Evolutionary conservation across 2,329 filamentous ascomycete genomes (phyloP), one percentile per base, ranked within the genome.

Genomic region (Malbranchea zuffiana): DNA sequence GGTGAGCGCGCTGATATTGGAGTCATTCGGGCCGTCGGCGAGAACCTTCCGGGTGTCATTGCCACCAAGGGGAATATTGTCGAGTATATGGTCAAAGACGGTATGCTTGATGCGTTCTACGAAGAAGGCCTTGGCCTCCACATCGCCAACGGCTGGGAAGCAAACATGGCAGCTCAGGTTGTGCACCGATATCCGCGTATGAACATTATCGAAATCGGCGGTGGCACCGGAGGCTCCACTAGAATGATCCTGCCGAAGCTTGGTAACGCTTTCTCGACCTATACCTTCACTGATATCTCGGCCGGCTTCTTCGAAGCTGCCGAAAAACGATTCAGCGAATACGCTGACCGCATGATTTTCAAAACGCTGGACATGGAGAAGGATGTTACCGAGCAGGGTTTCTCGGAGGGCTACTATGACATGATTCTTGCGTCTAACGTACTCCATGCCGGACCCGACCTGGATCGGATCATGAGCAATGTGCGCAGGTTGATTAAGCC

Each of bases 201-300:
- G 34, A 59, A 60, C 2, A 55, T 69, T 19, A 41, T 70, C 3
- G 65, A 68, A 32, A 56, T 56, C 11, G 55, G 49, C 11, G 65
- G 60, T 6, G 67, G 67, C 1, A 66, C 62, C 3, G 66, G 64
- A 3, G 57, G 55, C 7, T 53, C 63, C 0, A 69, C 66, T 0
- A 46, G 52, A 2, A 38, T 35, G 1, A 47, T 68, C 4, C 46
- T 69, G 3, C 35, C 46, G 2, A 32, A 35, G 3, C 42, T 67
- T 8, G 54, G 49, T 1, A 8, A 44, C 1, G 44, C 42, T 6
- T 63, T 61, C 30, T 44, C 51, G 2, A 55, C 52, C 1, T 71
- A 69, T 45, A 65, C 60, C 0, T 71, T 54, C 47, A 69, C 68
- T 0, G 66, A 69, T 39, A 57, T 67, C 8, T 60, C 60, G 0